Evolutionary conservation across 1,139 yeast species (phyloP), one percentile per base, ranked within the genome.

Genomic region (Magnusiomyces magnusii): DNA sequence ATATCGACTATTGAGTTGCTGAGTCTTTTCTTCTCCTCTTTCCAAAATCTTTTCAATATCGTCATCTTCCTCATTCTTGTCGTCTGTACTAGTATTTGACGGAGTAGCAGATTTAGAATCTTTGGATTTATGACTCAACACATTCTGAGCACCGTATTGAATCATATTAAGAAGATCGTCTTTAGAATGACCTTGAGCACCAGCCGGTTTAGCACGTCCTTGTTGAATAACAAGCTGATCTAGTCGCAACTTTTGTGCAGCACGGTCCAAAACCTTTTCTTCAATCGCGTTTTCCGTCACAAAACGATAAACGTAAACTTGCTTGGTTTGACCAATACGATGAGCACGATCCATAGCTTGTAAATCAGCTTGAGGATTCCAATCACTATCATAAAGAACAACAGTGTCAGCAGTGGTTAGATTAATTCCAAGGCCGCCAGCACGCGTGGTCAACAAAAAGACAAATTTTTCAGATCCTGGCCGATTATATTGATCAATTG

Each of bases 341-440:
- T 93, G 99, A 0, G 99, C 99, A 70, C 99, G 81, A 72, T 93
- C 99, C 99, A 93, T 93, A 0, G 99, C 98, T 74, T 93, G 99
- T 67, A 93, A 78, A 78, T 93, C 99, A 0, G 98, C 98, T 71
- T 93, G 99, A 1, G 99, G 99, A 69, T 93, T 93, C 99, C 99
- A 93, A 73, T 93, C 99, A 1, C 97, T 89, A 72, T 93, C 99
- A 69, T 84, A 93, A 44, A 93, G 75, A 9, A 93, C 82, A 59
- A 93, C 99, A 60, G 86, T 83, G 73, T 93, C 97, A 1, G 99
- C 99, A 36, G 90, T 82, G 0, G 97, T 92, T 69, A 93, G 79
- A 69, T 93, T 93, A 68, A 93, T 93, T 69, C 99, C 99, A 60
- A 93, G 78, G 15, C 99, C 99, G 74, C 99, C 99, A n/a, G 99